phyloP scores from a whole-genome alignment of 306 rosid species.

The Ormosia semicastrata region DNA sequence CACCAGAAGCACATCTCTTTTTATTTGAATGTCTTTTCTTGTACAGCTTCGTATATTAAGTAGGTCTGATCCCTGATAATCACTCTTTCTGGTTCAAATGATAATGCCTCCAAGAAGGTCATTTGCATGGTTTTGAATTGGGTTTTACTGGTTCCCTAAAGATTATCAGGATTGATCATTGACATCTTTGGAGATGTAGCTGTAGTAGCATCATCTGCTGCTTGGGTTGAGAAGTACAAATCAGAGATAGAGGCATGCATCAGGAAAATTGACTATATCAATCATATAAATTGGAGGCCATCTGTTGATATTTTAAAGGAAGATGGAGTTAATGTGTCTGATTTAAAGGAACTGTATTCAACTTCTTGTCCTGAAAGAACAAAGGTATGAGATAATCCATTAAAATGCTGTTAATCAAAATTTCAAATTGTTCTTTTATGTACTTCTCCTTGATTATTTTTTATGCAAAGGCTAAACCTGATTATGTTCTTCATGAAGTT shows the following conservation, averaged over 20 bases:
- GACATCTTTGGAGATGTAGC: conserved; percentile 91
- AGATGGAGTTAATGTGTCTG: conserved; percentile 72
- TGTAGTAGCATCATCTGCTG: conserved; percentile 91
- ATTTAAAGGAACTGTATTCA: conserved; percentile 47
- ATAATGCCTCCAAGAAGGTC: neutral
- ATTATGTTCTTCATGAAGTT: neutral
- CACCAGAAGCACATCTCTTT: neutral
- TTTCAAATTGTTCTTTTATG: neutral
- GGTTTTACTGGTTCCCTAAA: conserved; percentile 32
- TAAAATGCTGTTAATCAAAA: conserved; percentile 9
- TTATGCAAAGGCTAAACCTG: neutral
- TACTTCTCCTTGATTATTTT: neutral
- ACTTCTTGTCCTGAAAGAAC: conserved; percentile 66
- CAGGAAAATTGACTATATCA: conserved; percentile 48
- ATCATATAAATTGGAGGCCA: conserved; percentile 82
- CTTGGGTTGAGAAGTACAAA: conserved; percentile 96
- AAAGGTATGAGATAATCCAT: conserved; percentile 47
- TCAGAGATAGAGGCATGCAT: conserved; percentile 67
- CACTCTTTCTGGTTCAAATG: conserved; percentile 9
- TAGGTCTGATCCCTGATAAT: neutral
- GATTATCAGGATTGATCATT: conserved; percentile 85
- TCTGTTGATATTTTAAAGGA: conserved; percentile 82
- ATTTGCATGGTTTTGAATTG: conserved; percentile 24
- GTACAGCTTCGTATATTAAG: neutral
- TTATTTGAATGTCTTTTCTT: conserved; percentile 19